Conservation (phyloP, 2,329 filamentous ascomycete genomes). For the Exophiala viscosa region DNA sequence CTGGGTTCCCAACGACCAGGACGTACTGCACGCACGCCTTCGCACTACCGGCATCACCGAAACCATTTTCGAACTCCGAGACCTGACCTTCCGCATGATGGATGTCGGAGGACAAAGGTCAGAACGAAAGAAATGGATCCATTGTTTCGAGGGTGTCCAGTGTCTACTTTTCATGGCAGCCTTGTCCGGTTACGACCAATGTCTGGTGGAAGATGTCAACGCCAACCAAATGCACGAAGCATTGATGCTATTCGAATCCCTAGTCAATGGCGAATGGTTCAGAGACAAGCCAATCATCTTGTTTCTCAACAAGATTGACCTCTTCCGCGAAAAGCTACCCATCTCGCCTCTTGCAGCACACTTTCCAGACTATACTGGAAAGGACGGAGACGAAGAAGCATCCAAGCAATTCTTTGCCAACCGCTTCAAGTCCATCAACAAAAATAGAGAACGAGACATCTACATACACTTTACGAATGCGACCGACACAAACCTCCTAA, state of each 20-base stretch:
- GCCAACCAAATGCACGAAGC: constrained; percentile 92
- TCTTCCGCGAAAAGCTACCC: constrained; percentile 73
- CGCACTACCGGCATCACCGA: constrained; percentile 95
- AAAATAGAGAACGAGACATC: constrained; percentile 55
- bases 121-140: constrained; percentile 96
- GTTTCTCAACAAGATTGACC: constrained; percentile 84
- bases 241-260: constrained; percentile 80
- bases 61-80: constrained; percentile 85
- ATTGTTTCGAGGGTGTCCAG: constrained; percentile 92
- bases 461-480: constrained; percentile 60
- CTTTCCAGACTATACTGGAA: constrained; percentile 75
- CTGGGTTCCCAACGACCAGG: constrained; percentile 89
- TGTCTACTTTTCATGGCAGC: constrained; percentile 90
- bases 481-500: constrained; percentile 68
- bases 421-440: constrained; percentile 73
- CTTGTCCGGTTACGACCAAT: constrained; percentile 95
- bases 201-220: constrained; percentile 91
- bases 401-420: constrained; percentile 78
- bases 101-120: constrained; percentile 89
- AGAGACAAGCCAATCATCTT: constrained; percentile 75
- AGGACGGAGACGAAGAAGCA: constrained; percentile 66
- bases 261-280: constrained; percentile 84
- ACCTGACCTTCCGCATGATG: constrained; percentile 95
- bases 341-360: constrained; percentile 68
- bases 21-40: constrained; percentile 84